phyloP scores from a whole-genome alignment of 2,329 filamentous ascomycete genomes.

The Paecilomyces variotii region DNA sequence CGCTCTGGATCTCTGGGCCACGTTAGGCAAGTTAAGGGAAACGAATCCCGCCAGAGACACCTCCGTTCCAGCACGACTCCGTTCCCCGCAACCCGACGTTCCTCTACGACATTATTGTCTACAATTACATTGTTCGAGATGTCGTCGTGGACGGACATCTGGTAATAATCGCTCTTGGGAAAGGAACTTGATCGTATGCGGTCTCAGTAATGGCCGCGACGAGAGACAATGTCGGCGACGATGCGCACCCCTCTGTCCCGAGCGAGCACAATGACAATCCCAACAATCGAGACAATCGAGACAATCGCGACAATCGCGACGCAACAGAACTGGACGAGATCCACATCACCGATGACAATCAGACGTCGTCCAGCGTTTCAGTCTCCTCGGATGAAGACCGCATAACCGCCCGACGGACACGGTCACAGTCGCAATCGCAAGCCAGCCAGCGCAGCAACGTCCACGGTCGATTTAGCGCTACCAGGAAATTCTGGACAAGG shows the following conservation, averaged over 20 bases:
- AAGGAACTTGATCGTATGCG: background rate
- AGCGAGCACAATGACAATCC: background rate
- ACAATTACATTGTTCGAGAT: background rate
- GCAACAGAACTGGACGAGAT: background rate
- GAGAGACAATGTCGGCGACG: background rate
- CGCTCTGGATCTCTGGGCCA: background rate
- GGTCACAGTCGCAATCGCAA: conserved; percentile 16
- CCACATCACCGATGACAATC: background rate
- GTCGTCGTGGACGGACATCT: background rate
- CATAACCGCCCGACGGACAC: conserved; percentile 15
- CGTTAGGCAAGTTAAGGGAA: background rate
- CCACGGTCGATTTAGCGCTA: conserved; percentile 55
- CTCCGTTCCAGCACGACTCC: background rate
- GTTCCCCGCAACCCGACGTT: background rate
- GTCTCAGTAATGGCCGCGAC: background rate
- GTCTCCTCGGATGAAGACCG: conserved; percentile 27
- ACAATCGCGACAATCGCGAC: background rate
- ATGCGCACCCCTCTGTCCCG: background rate
- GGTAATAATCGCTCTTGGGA: background rate
- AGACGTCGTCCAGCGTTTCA: conserved; percentile 12
- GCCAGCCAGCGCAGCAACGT: conserved; percentile 7
- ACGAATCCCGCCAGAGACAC: background rate
- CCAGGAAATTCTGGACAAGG: conserved; percentile 73
- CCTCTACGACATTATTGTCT: background rate
- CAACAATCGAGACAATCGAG: background rate